Conservation (phyloP, 352 stramenopile genomes). For the Globisporangium irregulare region DNA sequence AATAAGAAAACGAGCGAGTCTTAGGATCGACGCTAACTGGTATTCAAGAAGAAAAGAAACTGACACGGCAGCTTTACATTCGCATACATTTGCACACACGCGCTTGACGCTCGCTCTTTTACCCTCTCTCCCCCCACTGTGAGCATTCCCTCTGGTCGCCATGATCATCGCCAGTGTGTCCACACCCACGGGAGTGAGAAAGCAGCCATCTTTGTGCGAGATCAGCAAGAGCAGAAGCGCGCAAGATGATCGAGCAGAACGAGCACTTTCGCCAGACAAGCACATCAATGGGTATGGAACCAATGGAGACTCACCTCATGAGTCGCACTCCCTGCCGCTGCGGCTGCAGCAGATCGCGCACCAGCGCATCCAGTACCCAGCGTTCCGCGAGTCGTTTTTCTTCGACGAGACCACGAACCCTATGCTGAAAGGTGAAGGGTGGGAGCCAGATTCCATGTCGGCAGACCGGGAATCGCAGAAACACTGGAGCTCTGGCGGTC, state of each 20-base stretch:
- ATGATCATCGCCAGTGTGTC: constrained; percentile 19
- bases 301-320: neutral
- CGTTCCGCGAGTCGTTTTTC: constrained; percentile 70
- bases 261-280: neutral
- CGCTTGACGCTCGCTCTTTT: neutral
- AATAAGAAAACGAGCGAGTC: constrained; percentile 8
- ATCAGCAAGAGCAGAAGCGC: neutral
- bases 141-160: neutral
- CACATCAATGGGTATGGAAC: neutral
- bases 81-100: neutral
- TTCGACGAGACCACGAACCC: constrained; percentile 50
- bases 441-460: constrained; percentile 28
- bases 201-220: neutral
- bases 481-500: constrained; percentile 46
- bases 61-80: neutral
- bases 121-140: neutral
- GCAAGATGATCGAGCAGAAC: neutral
- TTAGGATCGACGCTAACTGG: neutral
- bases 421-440: constrained; percentile 34
- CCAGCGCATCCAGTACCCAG: constrained; percentile 32
- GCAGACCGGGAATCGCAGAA: constrained; percentile 42
- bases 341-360: constrained; percentile 13
- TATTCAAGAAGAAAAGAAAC: neutral
- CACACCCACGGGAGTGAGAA: neutral
- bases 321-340: neutral